Conservation (phyloP, 768 basidiomycete species). For the Naematelia aurantialba region DNA sequence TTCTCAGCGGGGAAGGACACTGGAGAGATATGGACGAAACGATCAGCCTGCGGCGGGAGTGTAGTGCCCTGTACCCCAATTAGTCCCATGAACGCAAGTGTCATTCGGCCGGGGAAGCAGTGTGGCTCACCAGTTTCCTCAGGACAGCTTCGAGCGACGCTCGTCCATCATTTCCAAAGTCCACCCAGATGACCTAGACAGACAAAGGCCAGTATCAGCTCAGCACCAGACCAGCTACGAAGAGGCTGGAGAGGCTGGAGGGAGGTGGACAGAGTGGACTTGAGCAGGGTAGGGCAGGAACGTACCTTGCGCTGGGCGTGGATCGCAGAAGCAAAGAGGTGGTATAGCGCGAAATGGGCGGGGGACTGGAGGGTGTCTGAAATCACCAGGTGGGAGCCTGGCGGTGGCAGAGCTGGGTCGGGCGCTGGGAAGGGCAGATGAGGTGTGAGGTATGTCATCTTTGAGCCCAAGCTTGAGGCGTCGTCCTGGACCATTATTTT, state of each 20-base stretch:
- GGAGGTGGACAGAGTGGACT: background rate
- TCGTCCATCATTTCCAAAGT: constrained; percentile 37
- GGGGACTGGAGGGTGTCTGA: constrained; percentile 41
- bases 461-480: too few species aligned
- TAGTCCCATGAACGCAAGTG: too few species aligned
- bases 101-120: too few species aligned
- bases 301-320: constrained; percentile 14
- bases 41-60: constrained; percentile 4
- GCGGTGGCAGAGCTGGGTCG: constrained; percentile 24
- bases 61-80: background rate
- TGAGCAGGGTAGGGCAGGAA: background rate
- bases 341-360: constrained; percentile 37
- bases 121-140: constrained; percentile 45
- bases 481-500: too few species aligned
- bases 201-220: background rate
- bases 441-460: constrained; percentile 35
- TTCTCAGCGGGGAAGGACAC: constrained; percentile 14
- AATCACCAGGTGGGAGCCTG: constrained; percentile 37
- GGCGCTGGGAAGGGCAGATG: constrained; percentile 27
- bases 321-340: constrained; percentile 30
- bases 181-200: constrained; percentile 33
- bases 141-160: constrained; percentile 37
- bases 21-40: constrained; percentile 33
- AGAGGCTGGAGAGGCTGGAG: background rate
- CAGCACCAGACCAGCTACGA: background rate